A percentile compares a stretch with the other conserved stretches of the same genome.
These are phyloP conservation scores for Tetracentron sinense DNA, from an alignment of 164 flowering plant species.

Conservation along the genomic window DNA sequence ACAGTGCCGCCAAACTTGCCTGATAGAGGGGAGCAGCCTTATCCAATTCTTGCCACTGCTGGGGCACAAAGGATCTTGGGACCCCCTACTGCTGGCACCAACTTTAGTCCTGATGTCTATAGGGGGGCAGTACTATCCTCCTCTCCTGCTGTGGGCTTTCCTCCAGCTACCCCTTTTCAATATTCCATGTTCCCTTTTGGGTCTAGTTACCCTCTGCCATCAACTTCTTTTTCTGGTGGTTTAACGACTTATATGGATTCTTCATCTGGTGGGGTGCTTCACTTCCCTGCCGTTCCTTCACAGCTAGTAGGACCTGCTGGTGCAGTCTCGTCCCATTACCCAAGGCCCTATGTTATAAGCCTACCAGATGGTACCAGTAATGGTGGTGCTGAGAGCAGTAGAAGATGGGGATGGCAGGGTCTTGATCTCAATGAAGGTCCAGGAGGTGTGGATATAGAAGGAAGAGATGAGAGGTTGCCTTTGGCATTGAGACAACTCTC, in stretches of 20 bases:
- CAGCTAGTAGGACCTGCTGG: constrained; percentile 38
- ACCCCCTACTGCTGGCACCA: constrained; percentile 36
- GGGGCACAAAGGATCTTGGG: constrained; percentile 55
- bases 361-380: constrained; percentile 39
- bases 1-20: constrained; percentile 58
- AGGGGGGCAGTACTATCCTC: constrained; percentile 75
- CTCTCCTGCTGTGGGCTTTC: constrained; percentile 61
- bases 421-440: constrained; percentile 90
- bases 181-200: constrained; percentile 69
- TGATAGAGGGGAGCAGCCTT: constrained; percentile 62
- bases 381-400: constrained; percentile 42
- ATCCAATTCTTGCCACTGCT: constrained; percentile 42
- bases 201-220: constrained; percentile 54
- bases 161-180: constrained; percentile 45
- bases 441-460: constrained; percentile 52
- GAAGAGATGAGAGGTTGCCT: constrained; percentile 58
- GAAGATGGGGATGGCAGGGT: constrained; percentile 68
- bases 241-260: constrained; percentile 59
- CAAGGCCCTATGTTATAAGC: constrained; percentile 60
- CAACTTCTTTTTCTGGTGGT: constrained; percentile 55
- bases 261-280: constrained; percentile 47
- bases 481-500: constrained; percentile 46
- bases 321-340: constrained; percentile 48
- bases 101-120: constrained; percentile 58
- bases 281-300: constrained; percentile 46